These are phyloP conservation scores for Venturia nashicola DNA, from an alignment of 2,329 filamentous ascomycete genomes.

Conservation along the genomic window DNA sequence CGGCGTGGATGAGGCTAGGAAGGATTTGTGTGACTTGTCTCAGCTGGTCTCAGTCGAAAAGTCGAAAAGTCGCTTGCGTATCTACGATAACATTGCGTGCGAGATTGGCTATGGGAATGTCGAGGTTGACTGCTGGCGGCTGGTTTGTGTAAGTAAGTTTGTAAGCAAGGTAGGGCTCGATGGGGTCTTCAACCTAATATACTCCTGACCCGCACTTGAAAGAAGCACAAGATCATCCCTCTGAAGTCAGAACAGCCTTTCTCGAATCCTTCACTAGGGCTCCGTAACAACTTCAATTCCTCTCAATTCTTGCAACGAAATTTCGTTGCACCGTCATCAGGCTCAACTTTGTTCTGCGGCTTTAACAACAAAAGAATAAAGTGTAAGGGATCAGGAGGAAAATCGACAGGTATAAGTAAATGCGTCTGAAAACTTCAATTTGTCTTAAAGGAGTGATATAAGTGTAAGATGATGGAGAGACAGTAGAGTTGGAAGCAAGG, in stretches of 20 bases:
- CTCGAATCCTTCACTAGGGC: conserved; percentile 16
- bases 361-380: neutral
- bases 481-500: no score
- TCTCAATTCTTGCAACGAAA: neutral
- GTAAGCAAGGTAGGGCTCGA: no score
- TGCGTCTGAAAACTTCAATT: conserved; percentile 20
- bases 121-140: neutral
- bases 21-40: neutral
- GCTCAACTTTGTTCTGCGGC: neutral
- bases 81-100: neutral
- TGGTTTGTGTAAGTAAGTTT: no score
- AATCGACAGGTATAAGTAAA: conserved; percentile 8
- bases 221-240: conserved; percentile 19
- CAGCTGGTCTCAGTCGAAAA: no score
- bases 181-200: conserved; percentile 17
- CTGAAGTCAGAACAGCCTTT: conserved; percentile 9
- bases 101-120: neutral
- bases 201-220: conserved; percentile 21
- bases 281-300: conserved; percentile 18
- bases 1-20: neutral
- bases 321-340: neutral
- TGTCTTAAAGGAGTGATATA: conserved; percentile 19
- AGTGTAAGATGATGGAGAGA: no score
- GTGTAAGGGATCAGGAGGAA: neutral
- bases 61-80: neutral